phyloP scores from a whole-genome alignment of 2,329 filamentous ascomycete species.

The Pseudopithomyces chartarum region DNA sequence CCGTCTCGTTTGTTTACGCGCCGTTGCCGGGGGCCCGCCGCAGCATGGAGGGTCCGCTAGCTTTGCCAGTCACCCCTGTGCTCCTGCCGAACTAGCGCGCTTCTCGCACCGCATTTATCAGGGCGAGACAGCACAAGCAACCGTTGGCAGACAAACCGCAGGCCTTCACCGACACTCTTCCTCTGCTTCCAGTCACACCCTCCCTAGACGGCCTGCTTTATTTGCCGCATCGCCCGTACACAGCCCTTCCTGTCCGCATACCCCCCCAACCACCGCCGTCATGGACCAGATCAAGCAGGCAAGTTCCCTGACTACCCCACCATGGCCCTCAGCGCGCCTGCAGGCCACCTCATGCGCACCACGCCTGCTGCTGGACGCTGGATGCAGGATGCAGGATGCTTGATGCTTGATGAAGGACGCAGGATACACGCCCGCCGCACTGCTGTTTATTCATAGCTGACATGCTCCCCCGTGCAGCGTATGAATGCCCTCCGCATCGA shows the following conservation, averaged over 20 bases:
- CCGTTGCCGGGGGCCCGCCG: conserved; percentile 33
- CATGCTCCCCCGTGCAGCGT: conserved; percentile 64
- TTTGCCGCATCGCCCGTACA: background rate
- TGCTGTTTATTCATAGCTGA: conserved; percentile 24
- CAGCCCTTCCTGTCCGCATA: conserved; percentile 6
- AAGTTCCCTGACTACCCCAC: conserved; percentile 54
- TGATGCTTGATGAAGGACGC: too few species aligned
- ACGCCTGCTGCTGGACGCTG: conserved; percentile 2
- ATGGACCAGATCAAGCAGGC: conserved; percentile 95
- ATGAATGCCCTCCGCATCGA: conserved; percentile 94
- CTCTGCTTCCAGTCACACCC: background rate
- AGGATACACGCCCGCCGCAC: too few species aligned
- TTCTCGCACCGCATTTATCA: conserved; percentile 29
- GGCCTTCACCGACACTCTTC: background rate
- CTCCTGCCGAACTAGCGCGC: conserved; percentile 9
- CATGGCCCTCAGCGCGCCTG: conserved; percentile 27
- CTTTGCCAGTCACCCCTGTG: conserved; percentile 9
- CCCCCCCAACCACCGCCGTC: conserved; percentile 20
- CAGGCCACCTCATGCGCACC: conserved; percentile 6
- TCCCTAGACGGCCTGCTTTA: background rate
- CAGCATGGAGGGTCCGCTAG: background rate
- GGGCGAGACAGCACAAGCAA: conserved; percentile 22
- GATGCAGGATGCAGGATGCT: too few species aligned
- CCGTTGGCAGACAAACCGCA: conserved; percentile 27
- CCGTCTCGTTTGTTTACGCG: conserved; percentile 30